Evolutionary conservation across 768 basidiomycete genomes (phyloP).

Genomic region (Psilocybe cyanescens): DNA sequence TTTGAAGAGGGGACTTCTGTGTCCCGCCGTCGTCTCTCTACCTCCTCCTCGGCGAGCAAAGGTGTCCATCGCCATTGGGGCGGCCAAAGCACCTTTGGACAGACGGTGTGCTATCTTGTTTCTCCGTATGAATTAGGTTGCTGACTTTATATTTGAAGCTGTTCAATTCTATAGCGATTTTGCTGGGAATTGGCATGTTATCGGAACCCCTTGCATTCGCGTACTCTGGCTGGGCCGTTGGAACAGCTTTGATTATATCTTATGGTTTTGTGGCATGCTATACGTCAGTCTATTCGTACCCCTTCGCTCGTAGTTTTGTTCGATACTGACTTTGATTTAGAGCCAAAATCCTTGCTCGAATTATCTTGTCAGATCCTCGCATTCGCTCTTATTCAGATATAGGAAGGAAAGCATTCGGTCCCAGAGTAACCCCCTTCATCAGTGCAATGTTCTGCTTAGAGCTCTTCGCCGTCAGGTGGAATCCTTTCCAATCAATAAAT

Average conservation of each 20-base stretch:
- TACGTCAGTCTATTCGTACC: constrained; percentile 61
- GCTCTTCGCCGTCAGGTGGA: constrained; percentile 79
- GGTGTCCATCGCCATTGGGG: constrained; percentile 36
- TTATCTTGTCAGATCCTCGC: constrained; percentile 71
- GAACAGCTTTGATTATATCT: constrained; percentile 71
- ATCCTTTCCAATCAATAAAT: constrained; percentile 3
- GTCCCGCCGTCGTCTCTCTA: constrained; percentile 36
- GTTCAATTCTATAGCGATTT: constrained; percentile 87
- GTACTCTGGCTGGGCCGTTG: constrained; percentile 87
- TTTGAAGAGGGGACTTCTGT: constrained; percentile 4
- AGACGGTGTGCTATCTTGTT: constrained; percentile 53
- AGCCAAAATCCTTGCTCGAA: constrained; percentile 82
- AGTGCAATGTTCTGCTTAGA: constrained; percentile 84
- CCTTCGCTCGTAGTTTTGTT: background rate
- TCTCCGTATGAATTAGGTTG: background rate
- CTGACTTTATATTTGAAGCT: constrained; percentile 39
- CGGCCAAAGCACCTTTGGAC: constrained; percentile 74
- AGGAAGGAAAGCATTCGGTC: constrained; percentile 87
- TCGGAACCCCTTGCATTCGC: constrained; percentile 92
- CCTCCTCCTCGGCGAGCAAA: constrained; percentile 32
- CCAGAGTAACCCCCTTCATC: constrained; percentile 64
- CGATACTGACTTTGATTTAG: constrained; percentile 38
- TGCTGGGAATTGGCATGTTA: constrained; percentile 88
- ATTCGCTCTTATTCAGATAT: constrained; percentile 89
- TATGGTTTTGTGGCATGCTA: constrained; percentile 87